These are phyloP conservation scores for Trypanosoma platydactyli DNA, from an alignment of 208 protist species.

Conservation along the genomic window DNA sequence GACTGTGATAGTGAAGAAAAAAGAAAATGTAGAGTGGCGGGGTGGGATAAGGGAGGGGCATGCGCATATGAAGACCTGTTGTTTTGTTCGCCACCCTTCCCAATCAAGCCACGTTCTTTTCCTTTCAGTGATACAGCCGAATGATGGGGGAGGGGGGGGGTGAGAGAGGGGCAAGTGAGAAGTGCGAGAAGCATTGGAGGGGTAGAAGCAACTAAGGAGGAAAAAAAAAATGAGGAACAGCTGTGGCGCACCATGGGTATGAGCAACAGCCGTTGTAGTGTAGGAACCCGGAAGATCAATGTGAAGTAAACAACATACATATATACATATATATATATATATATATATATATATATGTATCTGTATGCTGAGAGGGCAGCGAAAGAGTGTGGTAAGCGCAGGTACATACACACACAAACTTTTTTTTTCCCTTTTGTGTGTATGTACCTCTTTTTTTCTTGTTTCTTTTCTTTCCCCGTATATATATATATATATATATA, in stretches of 20 bases:
- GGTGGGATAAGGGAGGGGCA: no score
- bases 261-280: background rate
- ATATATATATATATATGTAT: background rate
- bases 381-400: no score
- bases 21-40: no score
- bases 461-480: constrained; percentile 8
- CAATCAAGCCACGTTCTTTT: no score
- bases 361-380: background rate
- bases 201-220: background rate
- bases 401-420: background rate
- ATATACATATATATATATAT: background rate
- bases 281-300: no score
- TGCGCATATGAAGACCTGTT: no score
- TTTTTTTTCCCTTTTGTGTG: constrained; percentile 21
- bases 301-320: background rate
- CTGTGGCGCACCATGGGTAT: background rate
- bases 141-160: background rate
- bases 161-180: background rate
- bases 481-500: constrained; percentile 17
- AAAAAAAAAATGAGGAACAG: background rate
- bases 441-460: constrained; percentile 28
- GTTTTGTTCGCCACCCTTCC: no score
- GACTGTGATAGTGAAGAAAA: no score
- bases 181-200: background rate
- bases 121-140: no score